phyloP scores from a whole-genome alignment of 768 basidiomycete species.

The Hortiboletus flavorubellus region DNA sequence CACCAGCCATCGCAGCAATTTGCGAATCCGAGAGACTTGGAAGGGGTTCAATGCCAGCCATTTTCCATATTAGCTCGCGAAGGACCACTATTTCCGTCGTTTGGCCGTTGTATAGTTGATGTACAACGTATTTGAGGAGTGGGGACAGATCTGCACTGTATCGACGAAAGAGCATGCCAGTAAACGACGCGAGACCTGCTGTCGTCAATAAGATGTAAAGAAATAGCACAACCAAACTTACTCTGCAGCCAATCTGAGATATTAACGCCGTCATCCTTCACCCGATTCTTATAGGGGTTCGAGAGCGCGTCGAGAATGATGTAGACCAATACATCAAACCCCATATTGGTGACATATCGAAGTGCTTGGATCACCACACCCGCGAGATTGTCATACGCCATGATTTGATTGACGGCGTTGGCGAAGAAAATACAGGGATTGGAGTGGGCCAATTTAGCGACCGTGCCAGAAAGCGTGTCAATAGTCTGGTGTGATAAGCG shows the following conservation, averaged over 20 bases:
- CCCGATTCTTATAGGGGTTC: conserved; percentile 73
- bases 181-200: conserved; percentile 87
- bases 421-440: conserved; percentile 91
- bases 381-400: conserved; percentile 94
- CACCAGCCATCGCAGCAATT: conserved; percentile 88
- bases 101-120: conserved; percentile 81
- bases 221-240: conserved; percentile 41
- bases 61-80: conserved; percentile 90
- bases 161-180: conserved; percentile 85
- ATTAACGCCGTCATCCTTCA: conserved; percentile 92
- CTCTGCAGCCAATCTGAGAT: conserved; percentile 90
- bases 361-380: conserved; percentile 86
- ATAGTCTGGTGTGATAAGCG: conserved; percentile 83
- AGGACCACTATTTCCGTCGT: conserved; percentile 88
- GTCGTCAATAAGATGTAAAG: conserved; percentile 18
- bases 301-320: conserved; percentile 84
- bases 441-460: conserved; percentile 91
- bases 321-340: conserved; percentile 90
- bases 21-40: conserved; percentile 88
- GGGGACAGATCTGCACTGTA: conserved; percentile 83
- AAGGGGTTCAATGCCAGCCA: conserved; percentile 91
- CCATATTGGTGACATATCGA: conserved; percentile 87
- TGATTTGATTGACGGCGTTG: conserved; percentile 88
- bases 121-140: conserved; percentile 85
- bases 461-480: conserved; percentile 78